A percentile compares a stretch with the other conserved stretches of the same genome.
Evolutionary conservation across 2,329 filamentous ascomycete genomes (phyloP).

Genomic region (Exophiala spinifera): DNA sequence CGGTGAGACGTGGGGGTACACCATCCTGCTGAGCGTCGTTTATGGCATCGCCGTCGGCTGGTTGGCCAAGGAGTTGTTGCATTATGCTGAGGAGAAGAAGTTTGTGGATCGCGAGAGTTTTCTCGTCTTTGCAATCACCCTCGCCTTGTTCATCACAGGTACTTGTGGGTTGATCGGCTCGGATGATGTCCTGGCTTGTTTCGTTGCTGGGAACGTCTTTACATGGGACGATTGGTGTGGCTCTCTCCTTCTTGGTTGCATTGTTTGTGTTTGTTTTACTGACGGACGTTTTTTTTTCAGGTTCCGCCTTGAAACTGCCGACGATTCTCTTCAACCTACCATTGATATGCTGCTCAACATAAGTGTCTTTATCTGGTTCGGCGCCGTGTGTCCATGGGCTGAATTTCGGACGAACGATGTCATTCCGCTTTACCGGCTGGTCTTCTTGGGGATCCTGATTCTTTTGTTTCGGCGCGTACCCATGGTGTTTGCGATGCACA

Average conservation of each 20-base stretch:
- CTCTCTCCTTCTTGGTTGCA: slow-evolving; percentile 1
- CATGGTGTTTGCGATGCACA: slow-evolving; percentile 70
- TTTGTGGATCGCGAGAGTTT: slow-evolving; percentile 87
- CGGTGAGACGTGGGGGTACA: slow-evolving; percentile 79
- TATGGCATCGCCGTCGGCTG: slow-evolving; percentile 78
- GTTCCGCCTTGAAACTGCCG: slow-evolving; percentile 81
- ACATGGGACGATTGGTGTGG: slow-evolving; percentile 68
- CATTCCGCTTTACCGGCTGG: slow-evolving; percentile 69
- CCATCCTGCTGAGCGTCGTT: slow-evolving; percentile 70
- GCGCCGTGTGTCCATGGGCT: slow-evolving; percentile 78
- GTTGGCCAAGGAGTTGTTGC: slow-evolving; percentile 75
- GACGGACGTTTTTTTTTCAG: slow-evolving; percentile 45
- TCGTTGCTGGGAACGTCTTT: slow-evolving; percentile 86
- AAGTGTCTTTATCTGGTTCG: slow-evolving; percentile 85
- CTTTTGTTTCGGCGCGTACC: slow-evolving; percentile 75
- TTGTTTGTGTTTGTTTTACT: neutral
- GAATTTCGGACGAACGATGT: slow-evolving; percentile 65
- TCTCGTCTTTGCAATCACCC: slow-evolving; percentile 77
- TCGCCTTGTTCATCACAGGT: slow-evolving; percentile 81
- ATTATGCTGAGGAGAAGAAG: slow-evolving; percentile 76
- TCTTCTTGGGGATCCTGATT: slow-evolving; percentile 71
- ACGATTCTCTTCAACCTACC: slow-evolving; percentile 90
- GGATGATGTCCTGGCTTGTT: slow-evolving; percentile 87
- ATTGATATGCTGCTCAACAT: slow-evolving; percentile 94
- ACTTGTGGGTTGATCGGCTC: slow-evolving; percentile 84